Evolutionary conservation across 2,329 filamentous ascomycete species (phyloP).

Genomic region (Sclerotinia glacialis): DNA sequence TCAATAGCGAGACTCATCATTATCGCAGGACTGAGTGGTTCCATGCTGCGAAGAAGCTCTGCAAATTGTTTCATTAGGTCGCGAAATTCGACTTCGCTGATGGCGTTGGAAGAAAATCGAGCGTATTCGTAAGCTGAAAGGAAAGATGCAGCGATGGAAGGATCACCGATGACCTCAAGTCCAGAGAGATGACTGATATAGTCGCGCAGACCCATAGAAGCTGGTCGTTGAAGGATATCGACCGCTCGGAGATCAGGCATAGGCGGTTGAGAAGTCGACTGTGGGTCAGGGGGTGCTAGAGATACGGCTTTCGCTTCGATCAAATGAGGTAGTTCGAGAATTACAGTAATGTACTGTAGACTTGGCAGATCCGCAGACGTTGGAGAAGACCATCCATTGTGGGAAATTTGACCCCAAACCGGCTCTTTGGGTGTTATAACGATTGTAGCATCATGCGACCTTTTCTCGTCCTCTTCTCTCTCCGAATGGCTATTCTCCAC

Average conservation of each 20-base stretch:
- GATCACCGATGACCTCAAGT: slow-evolving; percentile 62
- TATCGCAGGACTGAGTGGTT: slow-evolving; percentile 40
- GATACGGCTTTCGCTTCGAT: slow-evolving; percentile 93
- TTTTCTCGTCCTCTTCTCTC: slow-evolving; percentile 20
- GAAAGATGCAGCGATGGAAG: slow-evolving; percentile 56
- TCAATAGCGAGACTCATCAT: slow-evolving; percentile 31
- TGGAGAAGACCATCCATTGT: slow-evolving; percentile 86
- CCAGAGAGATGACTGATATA: slow-evolving; percentile 71
- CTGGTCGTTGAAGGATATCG: slow-evolving; percentile 66
- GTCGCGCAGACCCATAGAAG: slow-evolving; percentile 70
- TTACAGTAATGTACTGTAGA: slow-evolving; percentile 78
- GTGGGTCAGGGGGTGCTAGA: slow-evolving; percentile 60
- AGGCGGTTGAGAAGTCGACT: slow-evolving; percentile 42
- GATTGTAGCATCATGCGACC: slow-evolving; percentile 28
- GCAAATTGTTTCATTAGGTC: slow-evolving; percentile 82
- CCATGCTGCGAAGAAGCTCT: slow-evolving; percentile 74
- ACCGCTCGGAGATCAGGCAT: slow-evolving; percentile 66
- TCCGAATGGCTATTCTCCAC: slow-evolving; percentile 18
- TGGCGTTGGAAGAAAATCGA: slow-evolving; percentile 70
- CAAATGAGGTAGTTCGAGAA: slow-evolving; percentile 80
- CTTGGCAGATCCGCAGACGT: slow-evolving; percentile 70
- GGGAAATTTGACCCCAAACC: slow-evolving; percentile 79
- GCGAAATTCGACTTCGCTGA: slow-evolving; percentile 70
- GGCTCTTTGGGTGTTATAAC: slow-evolving; percentile 30
- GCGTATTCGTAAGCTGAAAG: slow-evolving; percentile 76